Conservation (phyloP, 2,329 filamentous ascomycete genomes). For the Talaromyces amestolkiae region DNA sequence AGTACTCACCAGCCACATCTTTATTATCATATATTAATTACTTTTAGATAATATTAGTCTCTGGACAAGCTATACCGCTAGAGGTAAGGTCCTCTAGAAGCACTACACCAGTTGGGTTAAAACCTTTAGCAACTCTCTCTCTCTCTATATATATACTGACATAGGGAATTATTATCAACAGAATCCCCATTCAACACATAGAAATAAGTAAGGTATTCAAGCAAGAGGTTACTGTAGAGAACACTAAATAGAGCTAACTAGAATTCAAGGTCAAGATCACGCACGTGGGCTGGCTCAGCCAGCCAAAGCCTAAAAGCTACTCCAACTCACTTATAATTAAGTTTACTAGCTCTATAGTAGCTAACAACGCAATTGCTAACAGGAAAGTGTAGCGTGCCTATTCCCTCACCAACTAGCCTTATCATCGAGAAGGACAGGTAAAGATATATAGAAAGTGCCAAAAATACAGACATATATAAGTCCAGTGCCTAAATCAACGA, state of each 20-base stretch:
- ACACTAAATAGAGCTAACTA: background rate
- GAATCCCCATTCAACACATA: background rate
- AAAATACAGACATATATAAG: background rate
- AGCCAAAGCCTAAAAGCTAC: background rate
- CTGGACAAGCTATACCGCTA: rapidly evolving
- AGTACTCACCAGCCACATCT: background rate
- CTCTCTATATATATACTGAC: background rate
- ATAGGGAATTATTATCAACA: background rate
- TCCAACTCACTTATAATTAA: background rate
- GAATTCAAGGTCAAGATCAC: background rate
- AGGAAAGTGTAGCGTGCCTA: background rate
- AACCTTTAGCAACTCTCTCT: background rate
- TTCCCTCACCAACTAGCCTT: background rate
- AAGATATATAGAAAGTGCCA: background rate
- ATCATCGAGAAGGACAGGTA: background rate
- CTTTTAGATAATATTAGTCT: background rate
- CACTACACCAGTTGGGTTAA: background rate
- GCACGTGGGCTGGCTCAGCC: background rate
- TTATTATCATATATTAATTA: background rate
- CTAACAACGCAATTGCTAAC: background rate
- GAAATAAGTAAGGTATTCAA: background rate
- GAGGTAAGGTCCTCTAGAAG: background rate
- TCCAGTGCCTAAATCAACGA: background rate
- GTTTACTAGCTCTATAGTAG: background rate
- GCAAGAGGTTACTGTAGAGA: background rate